These are phyloP conservation scores for Fonsecaea nubica DNA, from an alignment of 2,329 filamentous ascomycete genomes.

Conservation along the genomic window DNA sequence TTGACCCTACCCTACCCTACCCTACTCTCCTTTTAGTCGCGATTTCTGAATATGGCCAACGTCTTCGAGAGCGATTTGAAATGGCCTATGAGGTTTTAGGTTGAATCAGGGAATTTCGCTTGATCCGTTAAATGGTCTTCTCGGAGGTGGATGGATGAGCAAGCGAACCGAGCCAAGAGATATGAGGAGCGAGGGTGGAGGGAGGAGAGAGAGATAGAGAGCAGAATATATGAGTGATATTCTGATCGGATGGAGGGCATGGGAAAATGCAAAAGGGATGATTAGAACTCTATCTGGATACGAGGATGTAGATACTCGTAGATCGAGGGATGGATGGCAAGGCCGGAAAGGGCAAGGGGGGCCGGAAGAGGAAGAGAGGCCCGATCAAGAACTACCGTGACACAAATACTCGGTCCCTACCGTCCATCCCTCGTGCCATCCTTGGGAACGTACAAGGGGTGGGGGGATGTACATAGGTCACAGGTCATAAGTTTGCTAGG, in stretches of 20 bases:
- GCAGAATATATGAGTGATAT: not conserved
- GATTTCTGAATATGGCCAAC: not conserved
- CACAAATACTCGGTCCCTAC: not conserved
- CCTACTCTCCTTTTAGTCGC: not conserved
- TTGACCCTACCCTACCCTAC: too few relatives aligned
- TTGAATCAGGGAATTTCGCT: not conserved
- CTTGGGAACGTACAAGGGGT: too few relatives aligned
- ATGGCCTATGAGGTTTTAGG: not conserved
- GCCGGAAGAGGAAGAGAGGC: not conserved
- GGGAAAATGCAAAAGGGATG: not conserved
- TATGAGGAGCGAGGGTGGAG: not conserved
- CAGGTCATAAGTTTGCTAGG: too few relatives aligned
- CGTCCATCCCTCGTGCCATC: not conserved
- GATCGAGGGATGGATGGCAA: too few relatives aligned
- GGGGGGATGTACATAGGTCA: too few relatives aligned
- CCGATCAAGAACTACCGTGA: not conserved
- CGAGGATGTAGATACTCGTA: too few relatives aligned
- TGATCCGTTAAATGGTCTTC: not conserved
- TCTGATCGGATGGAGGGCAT: too few relatives aligned
- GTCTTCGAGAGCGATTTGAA: not conserved
- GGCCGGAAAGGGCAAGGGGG: not conserved
- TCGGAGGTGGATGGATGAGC: too few relatives aligned
- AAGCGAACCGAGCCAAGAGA: too few relatives aligned
- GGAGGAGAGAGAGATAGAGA: not conserved
- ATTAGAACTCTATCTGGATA: too few relatives aligned